Evolutionary conservation across 1,139 yeast genomes (phyloP).

Genomic region (Suhomyces chickasaworum): DNA sequence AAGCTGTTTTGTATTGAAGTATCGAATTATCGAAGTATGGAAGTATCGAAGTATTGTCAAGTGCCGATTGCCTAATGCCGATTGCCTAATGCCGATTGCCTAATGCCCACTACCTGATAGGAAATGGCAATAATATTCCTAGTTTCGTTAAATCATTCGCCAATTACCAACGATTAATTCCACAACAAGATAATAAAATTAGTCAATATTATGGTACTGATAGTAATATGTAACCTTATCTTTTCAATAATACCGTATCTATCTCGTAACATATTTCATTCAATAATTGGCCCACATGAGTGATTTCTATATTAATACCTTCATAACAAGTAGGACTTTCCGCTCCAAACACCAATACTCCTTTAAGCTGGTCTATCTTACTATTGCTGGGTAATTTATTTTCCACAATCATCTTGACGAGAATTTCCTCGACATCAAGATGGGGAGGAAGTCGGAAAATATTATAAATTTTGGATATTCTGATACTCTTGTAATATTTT

Average conservation of each 20-base stretch:
- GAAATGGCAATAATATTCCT: too few species aligned
- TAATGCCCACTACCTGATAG: too few species aligned
- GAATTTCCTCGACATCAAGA: conserved; percentile 26
- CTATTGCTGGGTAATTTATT: conserved; percentile 36
- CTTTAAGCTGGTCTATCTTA: conserved; percentile 37
- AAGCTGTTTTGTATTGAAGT: too few species aligned
- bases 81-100: too few species aligned
- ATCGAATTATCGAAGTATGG: too few species aligned
- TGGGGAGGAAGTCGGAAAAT: conserved; percentile 19
- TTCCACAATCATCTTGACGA: conserved; percentile 37
- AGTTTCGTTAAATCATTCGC: too few species aligned
- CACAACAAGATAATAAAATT: too few species aligned
- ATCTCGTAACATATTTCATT: conserved; percentile 18
- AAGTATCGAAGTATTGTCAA: too few species aligned
- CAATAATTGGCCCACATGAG: conserved; percentile 27
- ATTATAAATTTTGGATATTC: conserved; percentile 20
- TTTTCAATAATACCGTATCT: conserved; percentile 16
- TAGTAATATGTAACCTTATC: neutral
- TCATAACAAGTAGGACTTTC: conserved; percentile 10
- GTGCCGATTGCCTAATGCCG: too few species aligned
- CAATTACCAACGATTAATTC: too few species aligned
- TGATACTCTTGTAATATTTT: conserved; percentile 32
- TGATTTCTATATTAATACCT: conserved; percentile 19
- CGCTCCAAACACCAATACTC: conserved; percentile 29
- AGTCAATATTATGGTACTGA: too few species aligned